Conservation (phyloP, 495 filamentous ascomycete genomes). For the Penicillium goetzii region DNA sequence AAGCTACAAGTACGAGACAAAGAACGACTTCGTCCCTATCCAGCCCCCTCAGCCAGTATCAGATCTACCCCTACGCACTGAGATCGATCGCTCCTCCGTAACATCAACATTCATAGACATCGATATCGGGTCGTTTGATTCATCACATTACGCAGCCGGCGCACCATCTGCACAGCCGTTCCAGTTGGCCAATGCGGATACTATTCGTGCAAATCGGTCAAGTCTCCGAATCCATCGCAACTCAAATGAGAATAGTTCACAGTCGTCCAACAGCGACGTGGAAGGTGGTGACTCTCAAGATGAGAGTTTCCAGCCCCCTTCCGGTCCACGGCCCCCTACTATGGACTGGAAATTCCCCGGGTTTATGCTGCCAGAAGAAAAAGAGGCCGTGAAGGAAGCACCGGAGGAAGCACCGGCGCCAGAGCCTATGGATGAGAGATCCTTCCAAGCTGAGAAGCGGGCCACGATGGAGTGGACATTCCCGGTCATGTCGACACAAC, state of each 20-base stretch:
- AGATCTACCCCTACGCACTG: constrained; percentile 54
- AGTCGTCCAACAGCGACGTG: constrained; percentile 36
- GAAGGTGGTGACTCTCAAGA: constrained; percentile 34
- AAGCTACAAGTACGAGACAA: constrained; percentile 52
- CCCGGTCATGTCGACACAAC: constrained; percentile 41
- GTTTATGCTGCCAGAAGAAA: constrained; percentile 35
- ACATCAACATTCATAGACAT: constrained; percentile 54
- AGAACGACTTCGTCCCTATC: constrained; percentile 51
- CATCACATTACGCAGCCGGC: constrained; percentile 52
- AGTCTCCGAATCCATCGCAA: constrained; percentile 43
- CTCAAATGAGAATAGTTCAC: constrained; percentile 42
- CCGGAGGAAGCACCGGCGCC: constrained; percentile 21
- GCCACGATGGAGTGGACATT: constrained; percentile 54
- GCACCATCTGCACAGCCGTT: constrained; percentile 48
- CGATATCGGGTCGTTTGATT: constrained; percentile 53
- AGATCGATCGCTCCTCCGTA: constrained; percentile 53
- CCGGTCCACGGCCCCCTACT: constrained; percentile 50
- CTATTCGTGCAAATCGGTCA: constrained; percentile 53
- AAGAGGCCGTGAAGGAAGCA: constrained; percentile 27
- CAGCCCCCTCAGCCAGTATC: constrained; percentile 40
- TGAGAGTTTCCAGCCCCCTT: constrained; percentile 36
- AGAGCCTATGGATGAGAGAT: constrained; percentile 27
- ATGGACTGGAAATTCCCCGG: constrained; percentile 56
- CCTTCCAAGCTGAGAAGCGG: constrained; percentile 37
- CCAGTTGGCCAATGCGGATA: constrained; percentile 54